These are phyloP conservation scores for Camelina hispida DNA, from an alignment of 345 rosid species.

Conservation along the genomic window DNA sequence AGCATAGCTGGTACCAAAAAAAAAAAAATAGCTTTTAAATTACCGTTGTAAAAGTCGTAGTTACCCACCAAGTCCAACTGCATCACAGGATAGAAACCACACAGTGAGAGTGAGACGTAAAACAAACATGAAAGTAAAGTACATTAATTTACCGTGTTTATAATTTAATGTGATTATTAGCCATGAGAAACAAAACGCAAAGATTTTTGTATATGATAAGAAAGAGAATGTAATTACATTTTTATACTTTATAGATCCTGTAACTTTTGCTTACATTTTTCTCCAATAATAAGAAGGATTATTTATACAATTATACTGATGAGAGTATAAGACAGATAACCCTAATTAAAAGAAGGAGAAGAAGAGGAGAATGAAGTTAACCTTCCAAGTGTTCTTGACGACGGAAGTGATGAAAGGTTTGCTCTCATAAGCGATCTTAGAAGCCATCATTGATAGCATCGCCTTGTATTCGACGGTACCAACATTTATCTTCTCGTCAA, in stretches of 20 bases:
- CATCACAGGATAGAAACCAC: conserved; percentile 10
- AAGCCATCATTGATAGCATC: conserved; percentile 57
- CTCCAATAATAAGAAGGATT: neutral
- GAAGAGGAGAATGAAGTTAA: conserved; percentile 21
- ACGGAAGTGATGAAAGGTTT: conserved; percentile 45
- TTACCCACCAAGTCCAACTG: conserved; percentile 56
- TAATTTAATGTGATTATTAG: neutral
- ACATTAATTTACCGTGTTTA: neutral
- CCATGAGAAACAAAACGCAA: neutral
- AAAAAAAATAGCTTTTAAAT: neutral
- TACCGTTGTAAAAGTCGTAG: conserved; percentile 57
- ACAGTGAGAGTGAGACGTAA: neutral
- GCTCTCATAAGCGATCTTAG: conserved; percentile 60
- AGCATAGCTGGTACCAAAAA: neutral
- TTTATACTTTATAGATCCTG: neutral
- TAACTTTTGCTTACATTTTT: neutral
- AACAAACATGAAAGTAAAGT: neutral
- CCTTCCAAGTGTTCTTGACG: conserved; percentile 53
- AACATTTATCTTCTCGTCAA: conserved; percentile 46
- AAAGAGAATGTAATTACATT: neutral
- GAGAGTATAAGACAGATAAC: neutral
- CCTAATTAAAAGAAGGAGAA: neutral
- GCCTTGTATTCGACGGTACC: conserved; percentile 48
- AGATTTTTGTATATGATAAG: neutral
- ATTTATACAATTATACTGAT: neutral